These are phyloP conservation scores for Alternaria metachromatica DNA, from an alignment of 2,329 filamentous ascomycete genomes.

Conservation along the genomic window DNA sequence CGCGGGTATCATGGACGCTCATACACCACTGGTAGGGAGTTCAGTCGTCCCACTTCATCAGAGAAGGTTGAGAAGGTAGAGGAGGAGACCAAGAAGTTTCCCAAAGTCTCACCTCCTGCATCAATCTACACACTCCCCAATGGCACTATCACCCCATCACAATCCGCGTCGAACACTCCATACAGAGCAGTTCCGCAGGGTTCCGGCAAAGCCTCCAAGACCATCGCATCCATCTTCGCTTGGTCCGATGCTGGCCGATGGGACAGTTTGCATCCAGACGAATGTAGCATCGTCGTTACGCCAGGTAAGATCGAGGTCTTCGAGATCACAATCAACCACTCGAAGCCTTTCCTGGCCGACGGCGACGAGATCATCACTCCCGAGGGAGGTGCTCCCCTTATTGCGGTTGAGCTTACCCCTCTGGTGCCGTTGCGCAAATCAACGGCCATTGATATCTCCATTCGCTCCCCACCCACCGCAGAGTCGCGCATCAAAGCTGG, in stretches of 20 bases:
- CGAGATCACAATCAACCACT: conserved; percentile 59
- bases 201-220: conserved; percentile 60
- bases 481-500: conserved; percentile 72
- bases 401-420: conserved; percentile 86
- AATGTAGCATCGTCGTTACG: conserved; percentile 68
- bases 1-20: conserved; percentile 24
- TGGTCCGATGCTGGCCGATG: conserved; percentile 67
- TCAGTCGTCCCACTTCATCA: conserved; percentile 12
- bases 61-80: conserved; percentile 18
- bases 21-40: conserved; percentile 15
- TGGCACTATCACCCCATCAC: conserved; percentile 74
- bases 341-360: conserved; percentile 49
- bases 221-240: conserved; percentile 66
- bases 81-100: conserved; percentile 46
- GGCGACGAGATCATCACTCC: conserved; percentile 49
- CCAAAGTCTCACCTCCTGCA: conserved; percentile 52
- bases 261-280: conserved; percentile 66
- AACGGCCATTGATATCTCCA: conserved; percentile 91
- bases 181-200: conserved; percentile 63
- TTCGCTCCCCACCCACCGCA: conserved; percentile 81
- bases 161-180: conserved; percentile 80
- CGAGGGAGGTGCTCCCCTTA: conserved; percentile 56
- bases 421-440: conserved; percentile 88
- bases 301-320: conserved; percentile 71
- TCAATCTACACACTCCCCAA: conserved; percentile 49